Evolutionary conservation across 148 eudicot genomes (phyloP).

Genomic region (Cornus kousa): DNA sequence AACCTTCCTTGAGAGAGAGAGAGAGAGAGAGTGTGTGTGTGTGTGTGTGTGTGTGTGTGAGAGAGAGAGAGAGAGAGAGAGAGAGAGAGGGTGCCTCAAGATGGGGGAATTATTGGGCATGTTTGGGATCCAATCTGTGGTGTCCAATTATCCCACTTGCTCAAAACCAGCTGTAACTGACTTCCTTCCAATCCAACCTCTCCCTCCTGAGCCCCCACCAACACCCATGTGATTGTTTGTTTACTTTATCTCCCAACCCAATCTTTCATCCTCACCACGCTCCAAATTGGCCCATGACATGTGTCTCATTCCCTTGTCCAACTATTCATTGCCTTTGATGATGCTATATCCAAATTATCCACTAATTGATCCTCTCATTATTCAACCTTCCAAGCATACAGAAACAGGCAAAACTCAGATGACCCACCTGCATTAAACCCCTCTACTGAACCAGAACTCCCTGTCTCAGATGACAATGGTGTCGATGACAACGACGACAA

Average conservation of each 20-base stretch:
- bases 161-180: conserved; percentile 32
- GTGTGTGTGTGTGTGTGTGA: too few species aligned
- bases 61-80: conserved; percentile 7
- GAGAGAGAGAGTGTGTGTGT: too few species aligned
- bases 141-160: conserved; percentile 27
- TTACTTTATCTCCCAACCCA: conserved; percentile 2
- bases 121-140: conserved; percentile 24
- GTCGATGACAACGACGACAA: conserved; percentile 22
- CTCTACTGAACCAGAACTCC: conserved; percentile 33
- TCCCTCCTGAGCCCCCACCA: conserved; percentile 11
- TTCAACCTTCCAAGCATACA: conserved; percentile 95
- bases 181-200: conserved; percentile 24
- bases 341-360: background rate
- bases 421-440: conserved; percentile 27
- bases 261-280: conserved; percentile 13
- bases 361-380: conserved; percentile 36
- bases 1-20: too few species aligned
- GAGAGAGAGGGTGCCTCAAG: conserved; percentile 17
- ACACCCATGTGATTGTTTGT: conserved; percentile 27
- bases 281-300: conserved; percentile 19
- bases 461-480: conserved; percentile 32
- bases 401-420: conserved; percentile 72
- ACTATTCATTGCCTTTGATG: background rate
- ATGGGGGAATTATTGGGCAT: conserved; percentile 35
- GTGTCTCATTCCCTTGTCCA: background rate